Base-by-base conservation (phyloP, 345 rosid genomes). In the Moricandia arvensis region DNA sequence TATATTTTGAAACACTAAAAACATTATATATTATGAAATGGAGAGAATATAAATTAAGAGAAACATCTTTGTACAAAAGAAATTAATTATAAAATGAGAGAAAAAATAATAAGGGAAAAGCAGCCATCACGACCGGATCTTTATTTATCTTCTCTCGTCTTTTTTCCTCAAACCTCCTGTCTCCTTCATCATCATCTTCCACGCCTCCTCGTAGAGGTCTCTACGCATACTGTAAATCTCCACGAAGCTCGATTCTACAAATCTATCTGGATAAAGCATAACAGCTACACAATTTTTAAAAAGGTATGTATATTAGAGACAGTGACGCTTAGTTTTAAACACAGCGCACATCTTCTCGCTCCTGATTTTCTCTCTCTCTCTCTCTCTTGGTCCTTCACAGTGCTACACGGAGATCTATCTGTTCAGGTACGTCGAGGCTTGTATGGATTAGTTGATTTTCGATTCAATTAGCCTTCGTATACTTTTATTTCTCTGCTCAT, bases 401-500 rank as follows among this genome's bases (percentile, higher is more conserved):
- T 27, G 57, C 27, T 73, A 51, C 64, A 29, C 65, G 37, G 35
- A 74, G 75, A 76, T 69, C 72, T 59, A 71, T 74, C 49, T 31
- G 31, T 60, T 8, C 47, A 63, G 76, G 73, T 71, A 61, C 13
- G 30, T 31, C 53, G 18, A 26, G 59, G 54, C n/a, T 63, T 71
- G 63, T 7, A 3, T 59, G 5, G 34, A 27, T 58, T 17, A 58
- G 63, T 35, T 58, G 17, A 6, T 68, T 38, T 69, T 71, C 30
- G 71, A 77, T 71, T 77, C 66, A 30, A 18, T 63, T 54, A 24
- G 11, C 31, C 1, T 18, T 47, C 54, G 0, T 29, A 16, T 29
- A n/a, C 5, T 6, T 60, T 16, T 10, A 24, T 5, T 26, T 38
- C 13, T 4, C 21, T 10, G 2, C 33, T 59, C 37, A 13, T 59